Evolutionary conservation across 208 protist species (phyloP), one percentile per base, ranked within the genome.

Genomic region (Herpetomonas samuelpessoai): DNA sequence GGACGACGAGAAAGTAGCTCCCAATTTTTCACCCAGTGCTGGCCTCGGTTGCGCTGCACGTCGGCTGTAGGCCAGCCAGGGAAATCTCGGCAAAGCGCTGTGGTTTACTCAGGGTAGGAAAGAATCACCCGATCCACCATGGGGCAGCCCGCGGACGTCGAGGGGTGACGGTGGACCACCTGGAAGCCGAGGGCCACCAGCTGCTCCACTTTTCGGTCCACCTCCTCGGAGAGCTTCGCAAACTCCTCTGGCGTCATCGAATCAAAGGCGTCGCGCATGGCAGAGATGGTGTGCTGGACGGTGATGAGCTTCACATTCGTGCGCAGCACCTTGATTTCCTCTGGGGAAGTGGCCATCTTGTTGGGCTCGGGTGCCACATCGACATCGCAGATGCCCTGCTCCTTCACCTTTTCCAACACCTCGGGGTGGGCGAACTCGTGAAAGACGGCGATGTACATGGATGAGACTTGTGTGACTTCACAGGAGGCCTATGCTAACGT

Each of bases 71-170:
- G n/a, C n/a, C n/a, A n/a, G n/a, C n/a, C n/a, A n/a, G n/a, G n/a
- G n/a, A n/a, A n/a, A n/a, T n/a, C 9, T 14, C 35, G 14, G 9
- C 35, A 41, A 6, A 41, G 35, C 35, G 44, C 4, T 4, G 44
- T 6, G 4, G 10, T 4, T 76, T 68, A 85, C 10, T 62, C 63
- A 0, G 75, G 58, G 57, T 77, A 92, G 6, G 63, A 75, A 9
- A 94, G 66, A 62, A 94, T 92, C 10, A 91, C 81, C 41, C 88
- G 83, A 54, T 94, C 88, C n/a, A 65, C 60, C 79, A 92, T 88
- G 3, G 81, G 73, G 57, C 70, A 73, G 2, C 88, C 88, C 0
- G 86, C 79, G 2, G 86, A 93, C 6, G 88, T 94, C 44, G 82
- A 57, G 1, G 88, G 88, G 48, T 81, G 54, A 27, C 88, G 75